Evolutionary conservation across 116 monocot species (phyloP).

Genomic region (Posidonia oceanica): DNA sequence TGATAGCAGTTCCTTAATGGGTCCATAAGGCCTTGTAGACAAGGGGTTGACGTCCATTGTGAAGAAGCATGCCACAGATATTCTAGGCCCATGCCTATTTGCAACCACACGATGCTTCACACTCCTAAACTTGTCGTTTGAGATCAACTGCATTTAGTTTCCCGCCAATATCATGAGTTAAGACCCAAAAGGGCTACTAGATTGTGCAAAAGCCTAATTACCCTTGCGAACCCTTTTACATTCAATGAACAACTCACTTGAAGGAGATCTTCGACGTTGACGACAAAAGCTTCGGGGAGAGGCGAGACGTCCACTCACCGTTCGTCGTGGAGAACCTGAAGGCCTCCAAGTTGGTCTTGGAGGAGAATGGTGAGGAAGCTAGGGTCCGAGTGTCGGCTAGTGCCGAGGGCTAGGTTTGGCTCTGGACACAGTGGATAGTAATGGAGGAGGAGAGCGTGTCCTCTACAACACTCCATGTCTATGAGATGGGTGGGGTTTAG

Average conservation of each 20-base stretch:
- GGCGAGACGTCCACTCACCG: constrained; percentile 22
- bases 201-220: no score
- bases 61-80: constrained; percentile 21
- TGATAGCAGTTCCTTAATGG: constrained; percentile 18
- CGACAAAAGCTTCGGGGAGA: constrained; percentile 11
- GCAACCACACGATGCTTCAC: constrained; percentile 21
- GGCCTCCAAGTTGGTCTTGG: constrained; percentile 31
- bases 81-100: constrained; percentile 3
- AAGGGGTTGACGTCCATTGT: not conserved
- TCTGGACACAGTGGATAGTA: constrained; percentile 34
- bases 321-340: constrained; percentile 18
- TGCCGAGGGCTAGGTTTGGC: constrained; percentile 23
- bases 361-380: constrained; percentile 25
- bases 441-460: constrained; percentile 7
- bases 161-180: no score
- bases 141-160: constrained; percentile 20
- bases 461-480: constrained; percentile 9
- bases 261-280: constrained; percentile 19
- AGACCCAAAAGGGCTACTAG: no score
- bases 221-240: no score
- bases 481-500: constrained; percentile 9
- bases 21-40: constrained; percentile 2
- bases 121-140: constrained; percentile 24
- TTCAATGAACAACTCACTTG: no score
- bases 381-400: constrained; percentile 19